These are phyloP conservation scores for Mucor piriformis DNA, from an alignment of 371 early-diverging fungal species.

Conservation along the genomic window DNA sequence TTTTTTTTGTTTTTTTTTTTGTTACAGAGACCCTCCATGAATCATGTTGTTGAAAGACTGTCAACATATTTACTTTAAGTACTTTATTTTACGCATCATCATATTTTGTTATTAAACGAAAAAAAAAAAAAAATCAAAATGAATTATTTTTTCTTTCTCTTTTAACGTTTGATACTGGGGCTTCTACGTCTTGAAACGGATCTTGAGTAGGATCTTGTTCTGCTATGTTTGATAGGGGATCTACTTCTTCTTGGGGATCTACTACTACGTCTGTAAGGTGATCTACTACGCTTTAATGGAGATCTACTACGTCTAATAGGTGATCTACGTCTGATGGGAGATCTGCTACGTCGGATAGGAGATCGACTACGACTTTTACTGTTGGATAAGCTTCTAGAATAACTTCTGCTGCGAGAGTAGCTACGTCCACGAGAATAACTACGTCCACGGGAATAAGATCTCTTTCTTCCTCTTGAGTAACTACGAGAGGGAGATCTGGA, in stretches of 20 bases:
- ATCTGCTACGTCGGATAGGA: constrained; percentile 16
- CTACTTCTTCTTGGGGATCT: constrained; percentile 13
- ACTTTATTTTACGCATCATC: background rate
- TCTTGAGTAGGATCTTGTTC: background rate
- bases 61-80: constrained; percentile 23
- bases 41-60: constrained; percentile 30
- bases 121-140: background rate
- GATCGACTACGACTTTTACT: constrained; percentile 30
- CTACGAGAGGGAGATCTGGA: constrained; percentile 40
- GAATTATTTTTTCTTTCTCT: no score
- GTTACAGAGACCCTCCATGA: constrained; percentile 31
- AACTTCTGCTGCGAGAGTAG: constrained; percentile 39
- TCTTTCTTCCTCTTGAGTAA: constrained; percentile 35
- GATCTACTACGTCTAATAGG: constrained; percentile 15
- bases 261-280: constrained; percentile 23
- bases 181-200: background rate
- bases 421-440: constrained; percentile 39
- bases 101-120: background rate
- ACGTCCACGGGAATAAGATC: constrained; percentile 31
- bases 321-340: constrained; percentile 17
- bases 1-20: background rate
- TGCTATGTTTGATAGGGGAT: constrained; percentile 18
- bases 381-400: constrained; percentile 34
- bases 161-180: constrained; percentile 6
- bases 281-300: constrained; percentile 21